Evolutionary conservation across 2,329 filamentous ascomycete genomes (phyloP).

Genomic region (Aspergillus tamarii): DNA sequence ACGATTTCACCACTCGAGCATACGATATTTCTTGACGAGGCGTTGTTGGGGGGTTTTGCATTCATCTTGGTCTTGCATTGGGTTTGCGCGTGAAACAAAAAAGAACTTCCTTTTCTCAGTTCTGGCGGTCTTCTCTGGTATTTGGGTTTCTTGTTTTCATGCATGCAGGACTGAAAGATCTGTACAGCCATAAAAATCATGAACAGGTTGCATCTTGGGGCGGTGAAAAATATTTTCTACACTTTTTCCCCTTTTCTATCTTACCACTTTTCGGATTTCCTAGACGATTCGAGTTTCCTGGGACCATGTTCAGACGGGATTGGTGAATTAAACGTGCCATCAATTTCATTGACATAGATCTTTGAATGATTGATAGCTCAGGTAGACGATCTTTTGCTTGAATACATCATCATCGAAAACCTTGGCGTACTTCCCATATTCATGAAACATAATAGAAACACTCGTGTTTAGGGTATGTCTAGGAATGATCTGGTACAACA

Average conservation of each 20-base stretch:
- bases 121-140: background rate
- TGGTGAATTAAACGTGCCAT: background rate
- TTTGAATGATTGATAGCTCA: background rate
- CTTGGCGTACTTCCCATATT: background rate
- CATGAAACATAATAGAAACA: background rate
- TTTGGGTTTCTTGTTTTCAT: background rate
- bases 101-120: background rate
- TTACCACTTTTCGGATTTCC: background rate
- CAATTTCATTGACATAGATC: background rate
- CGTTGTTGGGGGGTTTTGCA: conserved; percentile 13
- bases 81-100: conserved; percentile 9
- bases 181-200: conserved; percentile 5
- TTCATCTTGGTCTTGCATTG: conserved; percentile 11
- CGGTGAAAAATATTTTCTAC: background rate
- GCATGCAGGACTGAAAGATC: conserved; percentile 3
- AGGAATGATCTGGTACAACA: too few species aligned
- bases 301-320: background rate
- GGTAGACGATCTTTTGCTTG: background rate
- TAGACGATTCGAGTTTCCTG: background rate
- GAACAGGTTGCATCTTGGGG: background rate
- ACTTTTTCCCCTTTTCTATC: background rate
- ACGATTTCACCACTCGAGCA: conserved; percentile 14
- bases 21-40: conserved; percentile 16
- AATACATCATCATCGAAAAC: background rate
- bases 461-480: background rate